These are phyloP conservation scores for Aspergillus costaricaensis DNA, from an alignment of 2,329 filamentous ascomycete species.

Conservation along the genomic window DNA sequence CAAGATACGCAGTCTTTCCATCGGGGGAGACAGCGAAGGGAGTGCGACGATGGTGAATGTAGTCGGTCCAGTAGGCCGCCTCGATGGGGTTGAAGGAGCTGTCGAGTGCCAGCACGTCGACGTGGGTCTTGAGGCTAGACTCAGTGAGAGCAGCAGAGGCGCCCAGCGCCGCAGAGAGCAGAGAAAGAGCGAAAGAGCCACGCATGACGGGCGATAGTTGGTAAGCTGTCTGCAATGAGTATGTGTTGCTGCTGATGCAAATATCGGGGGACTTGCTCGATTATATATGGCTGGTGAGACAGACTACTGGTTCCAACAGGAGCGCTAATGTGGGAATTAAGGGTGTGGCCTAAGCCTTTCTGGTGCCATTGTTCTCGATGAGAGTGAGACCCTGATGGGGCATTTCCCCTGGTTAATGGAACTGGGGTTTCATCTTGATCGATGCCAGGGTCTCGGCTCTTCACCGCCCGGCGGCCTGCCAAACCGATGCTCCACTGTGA, in stretches of 20 bases:
- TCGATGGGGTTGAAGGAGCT: slow-evolving; percentile 60
- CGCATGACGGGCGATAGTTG: slow-evolving; percentile 21
- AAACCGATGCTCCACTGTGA: neutral
- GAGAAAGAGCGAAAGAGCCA: slow-evolving; percentile 25
- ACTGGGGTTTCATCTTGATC: slow-evolving; percentile 2
- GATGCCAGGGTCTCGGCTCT: neutral
- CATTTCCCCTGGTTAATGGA: neutral
- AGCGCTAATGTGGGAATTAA: neutral
- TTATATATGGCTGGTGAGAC: neutral
- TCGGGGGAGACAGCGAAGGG: slow-evolving; percentile 65
- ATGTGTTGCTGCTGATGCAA: neutral
- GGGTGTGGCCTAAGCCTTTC: no score
- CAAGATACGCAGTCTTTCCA: slow-evolving; percentile 60
- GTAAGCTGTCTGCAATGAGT: slow-evolving; percentile 2
- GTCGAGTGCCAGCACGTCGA: slow-evolving; percentile 51
- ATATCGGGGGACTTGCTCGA: neutral
- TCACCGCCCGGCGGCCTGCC: neutral
- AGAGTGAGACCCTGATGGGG: slow-evolving; percentile 1
- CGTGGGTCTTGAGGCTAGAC: slow-evolving; percentile 41
- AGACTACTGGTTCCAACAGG: neutral
- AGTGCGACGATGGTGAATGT: slow-evolving; percentile 63
- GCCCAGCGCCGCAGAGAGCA: slow-evolving; percentile 29
- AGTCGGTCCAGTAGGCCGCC: slow-evolving; percentile 62
- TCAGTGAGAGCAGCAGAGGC: slow-evolving; percentile 23
- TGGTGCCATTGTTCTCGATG: neutral